Evolutionary conservation across 352 stramenopile species (phyloP).

Genomic region (Phytophthora quininea): DNA sequence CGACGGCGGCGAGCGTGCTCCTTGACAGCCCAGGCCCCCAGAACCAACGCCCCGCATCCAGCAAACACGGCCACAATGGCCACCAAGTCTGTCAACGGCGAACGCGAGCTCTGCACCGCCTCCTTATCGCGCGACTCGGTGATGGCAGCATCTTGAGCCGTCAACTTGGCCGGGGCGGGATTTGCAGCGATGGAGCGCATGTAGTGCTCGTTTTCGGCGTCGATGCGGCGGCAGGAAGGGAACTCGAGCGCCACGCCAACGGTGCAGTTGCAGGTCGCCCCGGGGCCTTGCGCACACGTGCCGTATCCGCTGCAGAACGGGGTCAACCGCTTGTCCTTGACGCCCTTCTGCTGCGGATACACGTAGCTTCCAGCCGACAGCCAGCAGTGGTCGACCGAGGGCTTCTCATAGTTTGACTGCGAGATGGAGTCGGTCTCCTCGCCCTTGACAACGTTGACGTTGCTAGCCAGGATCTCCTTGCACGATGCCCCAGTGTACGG

Average conservation of each 20-base stretch:
- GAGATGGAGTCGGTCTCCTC: constrained; percentile 17
- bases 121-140: constrained; percentile 11
- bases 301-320: constrained; percentile 75
- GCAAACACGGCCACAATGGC: constrained; percentile 15
- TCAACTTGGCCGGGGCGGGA: not conserved
- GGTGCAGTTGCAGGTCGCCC: constrained; percentile 64
- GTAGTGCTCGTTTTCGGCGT: constrained; percentile 57
- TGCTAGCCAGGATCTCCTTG: constrained; percentile 24
- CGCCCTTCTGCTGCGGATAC: constrained; percentile 65
- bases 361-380: constrained; percentile 58
- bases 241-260: constrained; percentile 46
- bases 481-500: constrained; percentile 52
- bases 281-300: constrained; percentile 54
- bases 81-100: constrained; percentile 17
- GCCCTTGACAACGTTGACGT: constrained; percentile 13
- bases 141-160: constrained; percentile 1
- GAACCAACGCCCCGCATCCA: constrained; percentile 26
- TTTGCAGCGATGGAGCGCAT: constrained; percentile 4
- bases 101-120: constrained; percentile 1
- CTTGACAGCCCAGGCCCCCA: constrained; percentile 34
- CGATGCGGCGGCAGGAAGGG: constrained; percentile 64
- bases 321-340: constrained; percentile 65
- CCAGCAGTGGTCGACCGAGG: constrained; percentile 81
- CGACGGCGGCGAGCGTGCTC: constrained; percentile 35
- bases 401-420: constrained; percentile 40